These are phyloP conservation scores for Penicillium silybi DNA, from an alignment of 495 filamentous ascomycete species.

Conservation along the genomic window DNA sequence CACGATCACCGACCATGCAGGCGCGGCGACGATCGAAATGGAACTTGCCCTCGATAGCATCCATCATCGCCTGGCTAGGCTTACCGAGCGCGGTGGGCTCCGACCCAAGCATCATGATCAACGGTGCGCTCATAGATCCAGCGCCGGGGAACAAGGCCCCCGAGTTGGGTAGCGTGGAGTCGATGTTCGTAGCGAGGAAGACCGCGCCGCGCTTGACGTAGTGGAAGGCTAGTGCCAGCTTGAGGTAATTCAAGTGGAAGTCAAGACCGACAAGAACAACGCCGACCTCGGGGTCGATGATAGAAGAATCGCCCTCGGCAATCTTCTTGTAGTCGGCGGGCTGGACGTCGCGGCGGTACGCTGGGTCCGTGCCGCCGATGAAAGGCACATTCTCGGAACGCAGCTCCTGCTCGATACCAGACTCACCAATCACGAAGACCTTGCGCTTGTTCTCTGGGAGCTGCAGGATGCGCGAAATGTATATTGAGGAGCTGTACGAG, in stretches of 20 bases:
- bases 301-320: constrained; percentile 60
- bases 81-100: constrained; percentile 81
- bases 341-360: constrained; percentile 67
- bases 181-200: constrained; percentile 91
- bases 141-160: constrained; percentile 87
- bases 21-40: constrained; percentile 75
- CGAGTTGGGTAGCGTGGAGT: constrained; percentile 78
- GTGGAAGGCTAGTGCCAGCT: constrained; percentile 76
- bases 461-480: constrained; percentile 87
- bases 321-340: constrained; percentile 74
- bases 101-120: constrained; percentile 68
- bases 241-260: constrained; percentile 91
- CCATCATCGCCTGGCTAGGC: constrained; percentile 98
- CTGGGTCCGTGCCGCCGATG: constrained; percentile 85
- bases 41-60: constrained; percentile 95
- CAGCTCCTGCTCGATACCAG: constrained; percentile 87
- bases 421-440: constrained; percentile 89
- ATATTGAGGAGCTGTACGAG: constrained; percentile 90
- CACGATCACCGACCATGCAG: constrained; percentile 94
- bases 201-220: constrained; percentile 79
- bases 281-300: constrained; percentile 82
- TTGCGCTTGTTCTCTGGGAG: constrained; percentile 77
- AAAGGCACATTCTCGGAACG: constrained; percentile 69
- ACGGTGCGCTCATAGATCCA: constrained; percentile 72
- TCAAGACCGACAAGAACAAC: constrained; percentile 87